These are phyloP conservation scores for Ascoidea asiatica DNA, from an alignment of 805 yeast genomes.

Conservation along the genomic window DNA sequence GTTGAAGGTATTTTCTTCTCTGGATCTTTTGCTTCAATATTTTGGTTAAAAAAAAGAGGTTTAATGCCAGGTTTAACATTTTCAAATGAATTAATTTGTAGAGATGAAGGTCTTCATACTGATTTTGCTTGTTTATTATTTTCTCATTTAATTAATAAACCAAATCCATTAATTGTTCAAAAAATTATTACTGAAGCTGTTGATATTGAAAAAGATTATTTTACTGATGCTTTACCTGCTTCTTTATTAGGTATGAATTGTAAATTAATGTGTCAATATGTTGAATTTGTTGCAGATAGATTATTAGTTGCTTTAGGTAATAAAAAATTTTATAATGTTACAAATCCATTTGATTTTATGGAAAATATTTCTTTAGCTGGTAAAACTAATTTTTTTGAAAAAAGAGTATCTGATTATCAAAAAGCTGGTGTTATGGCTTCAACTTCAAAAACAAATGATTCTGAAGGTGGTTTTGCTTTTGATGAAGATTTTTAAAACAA, in stretches of 20 bases:
- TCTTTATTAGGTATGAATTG: slow-evolving; percentile 91
- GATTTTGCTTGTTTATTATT: slow-evolving; percentile 95
- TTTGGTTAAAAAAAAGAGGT: slow-evolving; percentile 98
- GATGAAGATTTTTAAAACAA: slow-evolving; percentile 89
- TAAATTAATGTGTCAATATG: slow-evolving; percentile 91
- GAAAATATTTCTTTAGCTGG: slow-evolving; percentile 97
- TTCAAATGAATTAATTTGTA: slow-evolving; percentile 92
- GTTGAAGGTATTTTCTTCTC: slow-evolving; percentile 98
- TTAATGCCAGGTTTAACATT: slow-evolving; percentile 98
- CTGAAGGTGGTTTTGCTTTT: slow-evolving; percentile 54
- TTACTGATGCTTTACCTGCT: slow-evolving; percentile 90
- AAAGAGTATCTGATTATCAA: slow-evolving; percentile 97
- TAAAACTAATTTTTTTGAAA: slow-evolving; percentile 97
- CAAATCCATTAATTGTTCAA: slow-evolving; percentile 65
- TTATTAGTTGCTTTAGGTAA: slow-evolving; percentile 83
- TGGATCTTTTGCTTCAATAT: slow-evolving; percentile 95
- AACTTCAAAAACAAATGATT: slow-evolving; percentile 32
- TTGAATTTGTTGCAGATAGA: slow-evolving; percentile 96
- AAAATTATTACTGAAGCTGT: slow-evolving; percentile 92
- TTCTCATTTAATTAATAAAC: slow-evolving; percentile 86
- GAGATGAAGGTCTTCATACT: slow-evolving; percentile 98
- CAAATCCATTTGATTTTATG: slow-evolving; percentile 97
- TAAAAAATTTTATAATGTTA: slow-evolving; percentile 72
- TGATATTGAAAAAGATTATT: slow-evolving; percentile 82
- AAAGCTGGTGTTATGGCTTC: slow-evolving; percentile 98